Evolutionary conservation across 257 asterid species (phyloP).

Genomic region (Salvia rosmarinus): DNA sequence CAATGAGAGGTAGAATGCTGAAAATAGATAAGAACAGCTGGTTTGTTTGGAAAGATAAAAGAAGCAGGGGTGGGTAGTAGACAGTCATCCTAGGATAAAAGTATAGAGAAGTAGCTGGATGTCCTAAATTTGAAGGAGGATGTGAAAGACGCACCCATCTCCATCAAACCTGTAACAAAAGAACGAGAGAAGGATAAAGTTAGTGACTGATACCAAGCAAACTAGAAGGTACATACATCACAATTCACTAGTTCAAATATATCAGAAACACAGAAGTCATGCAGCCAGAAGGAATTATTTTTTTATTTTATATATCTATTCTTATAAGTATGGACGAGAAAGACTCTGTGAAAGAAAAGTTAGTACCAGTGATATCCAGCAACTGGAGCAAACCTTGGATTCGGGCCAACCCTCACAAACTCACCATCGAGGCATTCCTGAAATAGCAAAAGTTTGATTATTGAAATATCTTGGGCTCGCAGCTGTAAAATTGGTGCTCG

Average conservation of each 20-base stretch:
- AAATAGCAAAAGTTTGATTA: slow-evolving; percentile 9
- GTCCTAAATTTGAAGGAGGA: slow-evolving; percentile 36
- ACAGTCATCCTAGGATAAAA: slow-evolving; percentile 24
- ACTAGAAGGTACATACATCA: slow-evolving; percentile 17
- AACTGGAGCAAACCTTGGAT: slow-evolving; percentile 87
- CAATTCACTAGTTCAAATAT: background rate
- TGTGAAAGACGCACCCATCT: slow-evolving; percentile 78
- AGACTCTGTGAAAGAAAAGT: slow-evolving; percentile 17
- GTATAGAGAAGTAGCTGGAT: slow-evolving; percentile 29
- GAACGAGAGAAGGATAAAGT: slow-evolving; percentile 37
- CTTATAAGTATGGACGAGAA: background rate
- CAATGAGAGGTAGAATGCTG: background rate
- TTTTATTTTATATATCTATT: slow-evolving; percentile 2
- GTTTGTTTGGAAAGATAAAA: slow-evolving; percentile 15
- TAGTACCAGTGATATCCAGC: slow-evolving; percentile 95
- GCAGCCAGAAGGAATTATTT: background rate
- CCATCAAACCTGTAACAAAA: slow-evolving; percentile 90
- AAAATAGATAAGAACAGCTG: background rate
- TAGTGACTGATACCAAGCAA: slow-evolving; percentile 22
- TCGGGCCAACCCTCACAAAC: slow-evolving; percentile 95
- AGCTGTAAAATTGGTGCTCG: slow-evolving; percentile 16
- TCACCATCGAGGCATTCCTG: slow-evolving; percentile 97
- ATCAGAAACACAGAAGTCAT: slow-evolving; percentile 12
- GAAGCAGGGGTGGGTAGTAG: slow-evolving; percentile 13
- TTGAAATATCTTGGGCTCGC: slow-evolving; percentile 18